These are phyloP conservation scores for Gracilaria domingensis DNA, from an alignment of 23 red algal genomes.

Conservation along the genomic window DNA sequence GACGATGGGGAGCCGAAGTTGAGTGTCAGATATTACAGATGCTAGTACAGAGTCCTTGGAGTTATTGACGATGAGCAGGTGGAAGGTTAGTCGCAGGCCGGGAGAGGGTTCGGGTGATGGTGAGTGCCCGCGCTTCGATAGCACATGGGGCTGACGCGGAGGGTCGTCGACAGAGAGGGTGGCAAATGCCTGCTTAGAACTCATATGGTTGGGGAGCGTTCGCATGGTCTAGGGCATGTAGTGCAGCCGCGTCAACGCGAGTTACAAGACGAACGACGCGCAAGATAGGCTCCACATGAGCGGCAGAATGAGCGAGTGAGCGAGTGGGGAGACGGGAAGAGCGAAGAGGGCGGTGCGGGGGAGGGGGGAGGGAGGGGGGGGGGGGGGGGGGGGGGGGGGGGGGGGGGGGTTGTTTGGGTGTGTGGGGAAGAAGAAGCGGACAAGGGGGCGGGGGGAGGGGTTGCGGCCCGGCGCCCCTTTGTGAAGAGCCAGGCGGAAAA, in stretches of 20 bases:
- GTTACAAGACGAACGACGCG: too few relatives aligned
- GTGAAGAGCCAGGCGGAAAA: too few relatives aligned
- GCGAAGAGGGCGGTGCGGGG: neutral
- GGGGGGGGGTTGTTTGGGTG: too few relatives aligned
- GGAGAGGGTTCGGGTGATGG: neutral
- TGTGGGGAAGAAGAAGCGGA: too few relatives aligned
- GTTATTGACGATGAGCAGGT: conserved; percentile 22
- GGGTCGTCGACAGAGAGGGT: neutral
- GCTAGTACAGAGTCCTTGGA: neutral
- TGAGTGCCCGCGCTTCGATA: neutral
- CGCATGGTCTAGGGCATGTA: too few relatives aligned
- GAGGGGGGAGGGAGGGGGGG: neutral
- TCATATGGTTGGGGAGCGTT: neutral
- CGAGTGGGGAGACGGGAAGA: too few relatives aligned
- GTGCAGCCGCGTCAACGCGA: too few relatives aligned
- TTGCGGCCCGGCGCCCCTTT: too few relatives aligned
- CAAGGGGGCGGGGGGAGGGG: too few relatives aligned
- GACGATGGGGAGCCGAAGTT: neutral
- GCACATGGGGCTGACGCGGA: neutral
- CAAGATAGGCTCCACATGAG: too few relatives aligned
- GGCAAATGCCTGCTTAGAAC: neutral
- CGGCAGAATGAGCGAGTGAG: too few relatives aligned
- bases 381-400: neutral
- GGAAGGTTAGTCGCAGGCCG: neutral
- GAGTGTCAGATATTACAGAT: neutral